Base-by-base conservation (phyloP, 257 asterid species). In the Nicotiana tabacum region DNA sequence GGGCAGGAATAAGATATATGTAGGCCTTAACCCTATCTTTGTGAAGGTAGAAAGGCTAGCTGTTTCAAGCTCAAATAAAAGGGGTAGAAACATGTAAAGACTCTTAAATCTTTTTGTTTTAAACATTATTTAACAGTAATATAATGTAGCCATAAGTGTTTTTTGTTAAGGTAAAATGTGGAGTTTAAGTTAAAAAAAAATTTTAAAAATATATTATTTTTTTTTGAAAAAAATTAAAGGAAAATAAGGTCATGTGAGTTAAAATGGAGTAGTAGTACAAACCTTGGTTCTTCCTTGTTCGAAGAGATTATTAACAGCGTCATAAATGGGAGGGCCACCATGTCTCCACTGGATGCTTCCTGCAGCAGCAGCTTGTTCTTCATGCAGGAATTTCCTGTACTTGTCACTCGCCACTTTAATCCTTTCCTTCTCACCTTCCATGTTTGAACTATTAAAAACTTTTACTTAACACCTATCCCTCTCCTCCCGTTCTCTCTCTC, bases 231-330 rank as follows among this genome's bases (percentile, higher is more conserved):
- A 55, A 4, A 13, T 13, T 3, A 55, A 12, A 55, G 0, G 7
- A 55, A 55, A 55, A 12, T 3, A 11, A 55, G n/a, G 17, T 15
- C 18, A 67, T 11, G 0, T 67, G 4, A 35, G 35, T 4, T 35
- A 35, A 0, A 4, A 37, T 4, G 6, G 48, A n/a, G 0, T 0
- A 57, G 32, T 15, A 61, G 6, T 6, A 84, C 83, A 32, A 78
- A 85, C 98, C 85, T 90, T 88, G 68, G 97, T 93, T 48, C 96
- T 89, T 86, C 98, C 98, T 83, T 95, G 70, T 85, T 95, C 97
- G 24, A 95, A 95, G 17, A 95, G 89, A 64, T 83, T 61, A 83
- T 93, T 95, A 6, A 92, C 98, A 82, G 57, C 51, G 35, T 91
- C 93, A 62, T 85, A 95, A 10, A 6, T 88, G 55, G 98, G 98